Percentiles rank a stretch among this genome's conserved stretches.
phyloP scores from a whole-genome alignment of 2,329 filamentous ascomycete genomes.

The Xylaria sp. region DNA sequence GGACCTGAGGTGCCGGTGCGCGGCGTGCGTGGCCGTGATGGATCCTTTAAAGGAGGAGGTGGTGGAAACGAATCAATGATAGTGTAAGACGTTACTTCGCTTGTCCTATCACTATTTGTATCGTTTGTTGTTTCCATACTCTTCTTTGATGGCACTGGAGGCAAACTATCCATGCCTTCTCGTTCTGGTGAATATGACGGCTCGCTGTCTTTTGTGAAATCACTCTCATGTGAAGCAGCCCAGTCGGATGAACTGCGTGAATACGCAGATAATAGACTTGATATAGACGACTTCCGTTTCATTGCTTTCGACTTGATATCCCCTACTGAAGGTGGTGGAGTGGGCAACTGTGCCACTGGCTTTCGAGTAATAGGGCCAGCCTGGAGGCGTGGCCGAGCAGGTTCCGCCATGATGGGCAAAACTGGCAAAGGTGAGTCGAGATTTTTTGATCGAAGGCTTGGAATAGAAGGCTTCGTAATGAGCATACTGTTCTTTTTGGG shows the following conservation, averaged over 20 bases:
- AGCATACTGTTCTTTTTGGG: slow-evolving; percentile 45
- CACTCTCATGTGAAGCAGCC: slow-evolving; percentile 54
- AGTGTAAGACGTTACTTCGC: slow-evolving; percentile 38
- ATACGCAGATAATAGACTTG: slow-evolving; percentile 66
- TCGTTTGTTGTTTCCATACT: slow-evolving; percentile 44
- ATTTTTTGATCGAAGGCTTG: slow-evolving; percentile 42
- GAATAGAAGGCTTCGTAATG: slow-evolving; percentile 41
- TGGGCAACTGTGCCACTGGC: slow-evolving; percentile 45
- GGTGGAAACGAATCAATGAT: slow-evolving; percentile 46
- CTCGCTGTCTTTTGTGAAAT: slow-evolving; percentile 52
- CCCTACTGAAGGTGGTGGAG: slow-evolving; percentile 27
- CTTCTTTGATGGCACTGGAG: slow-evolving; percentile 39
- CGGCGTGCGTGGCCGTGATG: slow-evolving; percentile 40
- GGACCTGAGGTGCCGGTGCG: slow-evolving; percentile 31
- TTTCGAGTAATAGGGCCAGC: slow-evolving; percentile 53
- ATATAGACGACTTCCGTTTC: slow-evolving; percentile 61
- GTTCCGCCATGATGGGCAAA: slow-evolving; percentile 46
- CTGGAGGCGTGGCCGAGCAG: slow-evolving; percentile 37
- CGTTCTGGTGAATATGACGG: slow-evolving; percentile 50
- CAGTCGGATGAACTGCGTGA: slow-evolving; percentile 59
- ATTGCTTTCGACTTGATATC: slow-evolving; percentile 41
- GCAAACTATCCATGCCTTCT: slow-evolving; percentile 40
- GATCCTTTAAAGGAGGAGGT: slow-evolving; percentile 48
- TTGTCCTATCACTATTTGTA: slow-evolving; percentile 40
- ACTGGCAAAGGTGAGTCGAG: slow-evolving; percentile 49